phyloP scores from a whole-genome alignment of 2,329 filamentous ascomycete species.

The Aspergillus pseudonomiae region DNA sequence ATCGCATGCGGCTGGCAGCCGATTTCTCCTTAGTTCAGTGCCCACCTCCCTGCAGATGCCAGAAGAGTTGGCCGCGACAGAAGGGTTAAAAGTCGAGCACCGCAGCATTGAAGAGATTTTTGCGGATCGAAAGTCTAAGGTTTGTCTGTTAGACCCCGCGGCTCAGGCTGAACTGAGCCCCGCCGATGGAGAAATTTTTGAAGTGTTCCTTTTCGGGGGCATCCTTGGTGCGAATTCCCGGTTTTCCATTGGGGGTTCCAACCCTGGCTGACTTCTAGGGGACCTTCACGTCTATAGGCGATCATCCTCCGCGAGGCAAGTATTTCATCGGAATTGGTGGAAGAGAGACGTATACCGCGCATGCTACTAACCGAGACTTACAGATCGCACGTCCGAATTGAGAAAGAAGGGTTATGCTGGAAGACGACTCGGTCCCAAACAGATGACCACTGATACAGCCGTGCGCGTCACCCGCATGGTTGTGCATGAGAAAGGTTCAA shows the following conservation, averaged over 20 bases:
- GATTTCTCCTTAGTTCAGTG: slow-evolving; percentile 82
- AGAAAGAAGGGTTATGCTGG: slow-evolving; percentile 91
- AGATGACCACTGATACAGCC: slow-evolving; percentile 98
- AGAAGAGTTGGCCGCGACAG: slow-evolving; percentile 60
- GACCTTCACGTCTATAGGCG: slow-evolving; percentile 60
- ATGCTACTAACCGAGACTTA: slow-evolving; percentile 55
- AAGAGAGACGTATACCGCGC: neutral
- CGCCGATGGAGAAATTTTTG: slow-evolving; percentile 79
- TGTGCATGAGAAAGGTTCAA: slow-evolving; percentile 74
- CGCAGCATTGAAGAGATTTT: slow-evolving; percentile 84
- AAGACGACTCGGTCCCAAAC: slow-evolving; percentile 82
- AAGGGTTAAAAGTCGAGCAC: slow-evolving; percentile 71
- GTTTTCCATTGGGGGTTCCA: neutral
- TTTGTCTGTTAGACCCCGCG: slow-evolving; percentile 88
- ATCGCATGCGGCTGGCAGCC: slow-evolving; percentile 65
- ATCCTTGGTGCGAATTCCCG: slow-evolving; percentile 72
- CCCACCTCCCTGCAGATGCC: slow-evolving; percentile 66
- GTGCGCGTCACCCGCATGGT: slow-evolving; percentile 91
- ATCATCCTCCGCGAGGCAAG: slow-evolving; percentile 89
- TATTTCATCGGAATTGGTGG: slow-evolving; percentile 16
- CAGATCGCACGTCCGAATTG: slow-evolving; percentile 95
- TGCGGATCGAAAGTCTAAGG: slow-evolving; percentile 68
- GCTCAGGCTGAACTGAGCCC: slow-evolving; percentile 80
- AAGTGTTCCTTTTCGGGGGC: slow-evolving; percentile 92
- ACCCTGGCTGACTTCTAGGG: slow-evolving; percentile 10